Base-by-base conservation (phyloP, 2,329 filamentous ascomycete genomes). In the Cylindrodendrum hubeiense region DNA sequence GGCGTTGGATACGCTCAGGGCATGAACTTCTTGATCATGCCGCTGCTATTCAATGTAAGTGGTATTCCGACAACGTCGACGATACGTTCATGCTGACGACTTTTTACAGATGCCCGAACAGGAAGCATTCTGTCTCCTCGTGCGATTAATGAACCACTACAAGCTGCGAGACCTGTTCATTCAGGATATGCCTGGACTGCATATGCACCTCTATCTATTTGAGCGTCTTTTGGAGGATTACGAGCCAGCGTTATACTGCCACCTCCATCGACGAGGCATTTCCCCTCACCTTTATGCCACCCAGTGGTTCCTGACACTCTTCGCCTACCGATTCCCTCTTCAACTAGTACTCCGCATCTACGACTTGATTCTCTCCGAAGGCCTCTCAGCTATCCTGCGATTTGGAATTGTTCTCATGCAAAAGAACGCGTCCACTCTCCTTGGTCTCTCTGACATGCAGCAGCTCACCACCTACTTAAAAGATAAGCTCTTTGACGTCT, bases 1-100 rank as follows among this genome's bases (percentile, higher is more conserved):
- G 92, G 87, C 8, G 96, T 99, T 37, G 95, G 96, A 33, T 99
- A 99, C 79, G 95, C 97, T 0, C 96, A 99, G 79, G 96, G 96
- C 76, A 98, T 99, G 93, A 99, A 98, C 77, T 99, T 99, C 76
- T 89, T 99, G 65, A 93, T 94, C 52, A 98, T 98, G 94, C 96
- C 97, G 24, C 80, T 99, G 19, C 84, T 99, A 1, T 98, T 99
- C 82, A 98, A 98, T 78, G 91, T 93, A 82, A 85, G 90, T 62
- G 19, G 15, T 6, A 13, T n/a, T 10, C 13, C 15, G 7, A 17
- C 6, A 9, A 22, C 15, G 22, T 2, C 2, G n/a, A 12, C 26
- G 3, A 3, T 2, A 5, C 22, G 30, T 12, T 30, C 24, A 60
- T 57, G 30, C 60, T 74, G 26, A 74, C 51, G 24, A 15, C 12